Evolutionary conservation across 176 grass and related monocot genomes (phyloP).

Genomic region (Canna indica): DNA sequence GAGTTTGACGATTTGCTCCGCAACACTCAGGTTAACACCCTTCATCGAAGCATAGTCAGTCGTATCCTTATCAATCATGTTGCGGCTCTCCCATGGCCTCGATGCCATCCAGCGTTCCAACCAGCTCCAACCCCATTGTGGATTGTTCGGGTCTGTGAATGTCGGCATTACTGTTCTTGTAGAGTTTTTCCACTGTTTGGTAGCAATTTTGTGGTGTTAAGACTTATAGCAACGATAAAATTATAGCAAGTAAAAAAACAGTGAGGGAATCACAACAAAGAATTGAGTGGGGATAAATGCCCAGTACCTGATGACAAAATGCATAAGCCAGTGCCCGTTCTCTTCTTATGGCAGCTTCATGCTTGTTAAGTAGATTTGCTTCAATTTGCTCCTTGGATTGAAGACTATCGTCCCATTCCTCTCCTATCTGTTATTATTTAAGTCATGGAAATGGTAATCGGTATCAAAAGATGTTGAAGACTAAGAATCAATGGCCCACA

Average conservation of each 20-base stretch:
- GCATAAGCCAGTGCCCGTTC: slow-evolving; percentile 63
- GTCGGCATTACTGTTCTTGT: slow-evolving; percentile 32
- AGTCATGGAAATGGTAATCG: background rate
- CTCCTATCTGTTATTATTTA: slow-evolving; percentile 32
- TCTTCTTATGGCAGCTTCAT: slow-evolving; percentile 53
- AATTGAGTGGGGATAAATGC: background rate
- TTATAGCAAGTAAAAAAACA: background rate
- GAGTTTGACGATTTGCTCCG: background rate
- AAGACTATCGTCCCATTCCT: slow-evolving; percentile 59
- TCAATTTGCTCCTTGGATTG: slow-evolving; percentile 72
- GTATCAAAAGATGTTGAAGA: background rate
- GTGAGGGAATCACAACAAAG: background rate
- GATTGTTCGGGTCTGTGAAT: slow-evolving; percentile 54
- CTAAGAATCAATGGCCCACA: no score
- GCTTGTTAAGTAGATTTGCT: slow-evolving; percentile 36
- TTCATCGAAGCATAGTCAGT: slow-evolving; percentile 20
- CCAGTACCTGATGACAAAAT: slow-evolving; percentile 63
- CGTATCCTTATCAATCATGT: background rate
- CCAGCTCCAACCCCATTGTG: slow-evolving; percentile 89
- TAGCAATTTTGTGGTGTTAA: background rate
- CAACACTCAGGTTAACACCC: background rate
- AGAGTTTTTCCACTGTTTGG: slow-evolving; percentile 57
- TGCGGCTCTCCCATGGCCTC: slow-evolving; percentile 58
- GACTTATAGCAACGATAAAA: background rate
- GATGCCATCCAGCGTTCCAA: slow-evolving; percentile 63